Base-by-base conservation (phyloP, 495 filamentous ascomycete genomes). In the Talaromyces liani region DNA sequence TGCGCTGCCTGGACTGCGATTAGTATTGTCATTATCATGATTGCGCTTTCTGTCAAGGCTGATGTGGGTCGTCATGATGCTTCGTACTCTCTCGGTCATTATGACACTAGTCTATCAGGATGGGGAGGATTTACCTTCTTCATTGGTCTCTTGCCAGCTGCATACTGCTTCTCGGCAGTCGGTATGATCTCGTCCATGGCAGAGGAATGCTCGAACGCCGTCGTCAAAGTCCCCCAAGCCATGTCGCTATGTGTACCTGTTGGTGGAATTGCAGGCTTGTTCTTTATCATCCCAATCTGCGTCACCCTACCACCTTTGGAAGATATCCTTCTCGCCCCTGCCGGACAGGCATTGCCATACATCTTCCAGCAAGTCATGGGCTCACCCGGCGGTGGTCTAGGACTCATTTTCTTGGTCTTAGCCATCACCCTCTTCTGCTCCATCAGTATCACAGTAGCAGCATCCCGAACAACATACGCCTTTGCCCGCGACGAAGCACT, bases 341-440 rank as follows among this genome's bases (percentile, higher is more conserved):
- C 60, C 27, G 74, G 62, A 47, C 80, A 82, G 61, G 77, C 78
- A 29, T 67, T 82, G 1, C 79, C 79, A 0, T 82, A 80, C 45
- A 80, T 83, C 67, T 74, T 83, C 49, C 70, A 78, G 62, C 63
- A 61, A 2, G 77, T 82, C 7, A 82, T 79, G 77, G 80, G 79
- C 34, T 69, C 66, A 0, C 74, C 77, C 2, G 77, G 71, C 18
- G 88, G 76, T 61, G 79, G 85, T 0, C 62, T 81, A 0, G 77
- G 64, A 1, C 76, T 82, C 27, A 72, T 69, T 7, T 76, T 78
- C 68, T 70, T 81, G 4, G 75, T 91, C 45, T 79, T 91, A 2
- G 80, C 87, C 27, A 86, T 91, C 66, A 72, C 73, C 6, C 80
- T 88, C 65, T 84, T 88, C 66, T 87, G 85, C 68, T 84, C 83